Evolutionary conservation across 495 filamentous ascomycete genomes (phyloP), one percentile per base, ranked within the genome.

Genomic region (Aspergillus carlsbadensis): DNA sequence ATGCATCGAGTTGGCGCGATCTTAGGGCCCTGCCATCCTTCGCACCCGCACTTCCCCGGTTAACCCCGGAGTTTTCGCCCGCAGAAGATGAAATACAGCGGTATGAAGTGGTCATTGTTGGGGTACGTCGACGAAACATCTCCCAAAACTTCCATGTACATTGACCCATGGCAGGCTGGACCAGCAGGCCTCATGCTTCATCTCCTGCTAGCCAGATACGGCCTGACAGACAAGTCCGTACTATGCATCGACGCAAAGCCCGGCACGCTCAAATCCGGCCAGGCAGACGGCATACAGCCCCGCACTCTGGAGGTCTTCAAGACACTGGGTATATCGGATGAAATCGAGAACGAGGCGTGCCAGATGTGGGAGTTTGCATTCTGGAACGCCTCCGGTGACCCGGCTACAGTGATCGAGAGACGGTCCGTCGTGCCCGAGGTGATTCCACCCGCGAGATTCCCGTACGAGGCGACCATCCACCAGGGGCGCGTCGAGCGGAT

Each of bases 241-340:
- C 65, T 79, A 6, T 79, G 75, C 46, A 60, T 79, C 11, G 78
- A 81, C 54, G 56, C 71, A 0, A 80, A 79, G 53, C 43, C 72
- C 0, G 58, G 55, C 0, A 67, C 67, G 0, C 52, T 76, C 7
- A 72, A 78, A 44, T 69, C 72, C 1, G 84, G 85, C 3, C 85
- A 87, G 65, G 85, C 84, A 10, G 86, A 89, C 66, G 85, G 85
- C 11, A 66, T 86, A 2, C 75, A 83, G 61, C 75, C 75, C 31
- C 81, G 86, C 11, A 86, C 77, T 10, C 65, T 87, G 5, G 86
- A 88, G 65, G 86, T 87, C 10, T 77, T 89, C n/a, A 70, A 74
- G 52, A 69, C 69, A 0, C 62, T 74, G 0, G 70, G 67, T 2
- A 47, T 74, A 8, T 57, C 62, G 7, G 69, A 71, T 48, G 67